Percentiles rank a stretch among this genome's conserved stretches.
These are phyloP conservation scores for Paragyromitra xinjiangensis DNA, from an alignment of 495 filamentous ascomycete genomes.

Conservation along the genomic window DNA sequence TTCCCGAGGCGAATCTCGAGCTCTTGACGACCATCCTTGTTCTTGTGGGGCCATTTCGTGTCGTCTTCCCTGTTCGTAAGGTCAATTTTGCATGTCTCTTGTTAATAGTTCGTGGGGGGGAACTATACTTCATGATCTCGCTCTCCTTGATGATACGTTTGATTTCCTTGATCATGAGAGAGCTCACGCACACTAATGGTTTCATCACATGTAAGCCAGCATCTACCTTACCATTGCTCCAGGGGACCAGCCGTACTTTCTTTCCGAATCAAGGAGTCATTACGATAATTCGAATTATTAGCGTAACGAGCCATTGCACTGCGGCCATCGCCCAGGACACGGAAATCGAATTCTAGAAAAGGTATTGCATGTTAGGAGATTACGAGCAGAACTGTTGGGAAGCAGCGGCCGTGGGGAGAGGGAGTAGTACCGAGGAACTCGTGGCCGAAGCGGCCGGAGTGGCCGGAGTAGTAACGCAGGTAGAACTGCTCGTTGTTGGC, in stretches of 20 bases:
- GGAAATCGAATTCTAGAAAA: constrained; percentile 89
- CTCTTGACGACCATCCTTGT: constrained; percentile 97
- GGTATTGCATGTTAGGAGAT: constrained; percentile 39
- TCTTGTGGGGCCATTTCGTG: constrained; percentile 99
- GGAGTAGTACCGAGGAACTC: constrained; percentile 84
- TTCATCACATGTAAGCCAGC: constrained; percentile 30
- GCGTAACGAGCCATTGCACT: constrained; percentile 96
- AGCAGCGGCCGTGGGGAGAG: constrained; percentile 10
- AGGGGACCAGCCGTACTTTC: constrained; percentile 75
- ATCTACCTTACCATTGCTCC: neutral
- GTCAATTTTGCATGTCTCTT: constrained; percentile 6
- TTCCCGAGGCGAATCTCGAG: constrained; percentile 93
- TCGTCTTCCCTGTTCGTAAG: constrained; percentile 82
- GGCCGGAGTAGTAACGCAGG: constrained; percentile 97
- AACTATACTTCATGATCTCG: constrained; percentile 91
- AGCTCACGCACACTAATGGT: constrained; percentile 89
- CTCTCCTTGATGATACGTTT: constrained; percentile 97
- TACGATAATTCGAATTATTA: constrained; percentile 99
- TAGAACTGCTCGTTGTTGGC: constrained; percentile 81
- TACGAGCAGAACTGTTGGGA: neutral
- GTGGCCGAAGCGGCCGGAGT: constrained; percentile 97
- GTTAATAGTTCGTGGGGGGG: neutral
- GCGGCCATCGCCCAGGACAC: constrained; percentile 89
- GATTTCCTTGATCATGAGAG: constrained; percentile 90
- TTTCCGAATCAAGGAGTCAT: constrained; percentile 98